A percentile compares a stretch with the other conserved stretches of the same genome.
Evolutionary conservation across 805 yeast species (phyloP).

Genomic region (Teunomyces gatunensis): DNA sequence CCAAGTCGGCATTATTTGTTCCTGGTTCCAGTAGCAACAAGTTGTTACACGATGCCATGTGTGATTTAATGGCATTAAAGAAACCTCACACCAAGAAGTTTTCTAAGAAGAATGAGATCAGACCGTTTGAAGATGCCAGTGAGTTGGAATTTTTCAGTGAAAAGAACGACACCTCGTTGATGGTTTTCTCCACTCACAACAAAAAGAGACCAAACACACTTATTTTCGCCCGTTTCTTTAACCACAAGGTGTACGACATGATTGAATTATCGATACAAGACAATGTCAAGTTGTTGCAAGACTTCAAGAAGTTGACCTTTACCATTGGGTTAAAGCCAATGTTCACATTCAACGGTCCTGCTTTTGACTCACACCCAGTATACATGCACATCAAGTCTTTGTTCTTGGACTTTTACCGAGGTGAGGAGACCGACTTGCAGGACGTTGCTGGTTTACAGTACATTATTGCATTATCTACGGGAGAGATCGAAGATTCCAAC

Average conservation of each 20-base stretch:
- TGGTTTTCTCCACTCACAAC: slow-evolving; percentile 75
- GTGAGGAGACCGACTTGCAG: slow-evolving; percentile 72
- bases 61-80: slow-evolving; percentile 84
- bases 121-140: slow-evolving; percentile 89
- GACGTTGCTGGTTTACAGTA: slow-evolving; percentile 96
- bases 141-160: slow-evolving; percentile 89
- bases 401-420: slow-evolving; percentile 88
- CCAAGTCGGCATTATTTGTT: slow-evolving; percentile 84
- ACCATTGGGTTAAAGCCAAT: slow-evolving; percentile 89
- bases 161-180: slow-evolving; percentile 85
- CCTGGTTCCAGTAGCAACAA: slow-evolving; percentile 84
- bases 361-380: slow-evolving; percentile 85
- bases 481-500: slow-evolving; percentile 73
- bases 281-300: slow-evolving; percentile 65
- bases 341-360: slow-evolving; percentile 90
- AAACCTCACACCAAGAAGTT: slow-evolving; percentile 89
- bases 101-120: slow-evolving; percentile 79
- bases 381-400: slow-evolving; percentile 83
- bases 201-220: slow-evolving; percentile 92
- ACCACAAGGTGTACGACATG: slow-evolving; percentile 90
- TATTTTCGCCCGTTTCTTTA: slow-evolving; percentile 86
- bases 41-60: slow-evolving; percentile 81
- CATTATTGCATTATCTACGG: slow-evolving; percentile 76
- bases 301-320: slow-evolving; percentile 79
- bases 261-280: slow-evolving; percentile 75